Conservation (phyloP, 768 basidiomycete genomes). For the Suillus variegatus region DNA sequence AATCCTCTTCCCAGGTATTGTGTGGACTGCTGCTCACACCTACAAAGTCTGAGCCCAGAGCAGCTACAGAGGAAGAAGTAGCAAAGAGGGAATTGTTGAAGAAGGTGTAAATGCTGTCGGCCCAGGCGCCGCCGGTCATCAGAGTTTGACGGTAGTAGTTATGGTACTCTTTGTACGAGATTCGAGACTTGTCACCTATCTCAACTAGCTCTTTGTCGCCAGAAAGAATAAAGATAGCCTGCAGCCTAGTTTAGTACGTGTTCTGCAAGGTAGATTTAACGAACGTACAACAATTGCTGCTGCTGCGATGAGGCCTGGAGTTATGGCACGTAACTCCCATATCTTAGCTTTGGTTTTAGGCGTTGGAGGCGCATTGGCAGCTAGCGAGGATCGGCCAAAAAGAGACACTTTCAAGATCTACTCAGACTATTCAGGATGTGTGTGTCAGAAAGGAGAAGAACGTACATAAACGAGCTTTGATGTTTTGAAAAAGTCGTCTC, state of each 20-base stretch:
- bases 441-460: neutral
- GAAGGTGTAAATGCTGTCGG: neutral
- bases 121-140: neutral
- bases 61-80: neutral
- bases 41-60: neutral
- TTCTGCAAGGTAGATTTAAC: too few species aligned
- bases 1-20: neutral
- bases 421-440: too few species aligned
- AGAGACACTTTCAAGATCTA: too few species aligned
- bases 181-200: neutral
- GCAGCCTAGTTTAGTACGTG: neutral
- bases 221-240: neutral
- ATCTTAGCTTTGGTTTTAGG: too few species aligned
- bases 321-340: too few species aligned
- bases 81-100: slow-evolving; percentile 6
- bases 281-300: too few species aligned
- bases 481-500: neutral
- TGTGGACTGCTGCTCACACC: too few species aligned
- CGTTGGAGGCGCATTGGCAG: too few species aligned
- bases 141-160: slow-evolving; percentile 1
- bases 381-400: too few species aligned
- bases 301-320: too few species aligned
- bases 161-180: slow-evolving; percentile 4
- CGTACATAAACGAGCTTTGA: neutral
- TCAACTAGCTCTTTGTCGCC: neutral